These are phyloP conservation scores for Mortierella hygrophila DNA, from an alignment of 192 early-diverging fungal genomes.

Conservation along the genomic window DNA sequence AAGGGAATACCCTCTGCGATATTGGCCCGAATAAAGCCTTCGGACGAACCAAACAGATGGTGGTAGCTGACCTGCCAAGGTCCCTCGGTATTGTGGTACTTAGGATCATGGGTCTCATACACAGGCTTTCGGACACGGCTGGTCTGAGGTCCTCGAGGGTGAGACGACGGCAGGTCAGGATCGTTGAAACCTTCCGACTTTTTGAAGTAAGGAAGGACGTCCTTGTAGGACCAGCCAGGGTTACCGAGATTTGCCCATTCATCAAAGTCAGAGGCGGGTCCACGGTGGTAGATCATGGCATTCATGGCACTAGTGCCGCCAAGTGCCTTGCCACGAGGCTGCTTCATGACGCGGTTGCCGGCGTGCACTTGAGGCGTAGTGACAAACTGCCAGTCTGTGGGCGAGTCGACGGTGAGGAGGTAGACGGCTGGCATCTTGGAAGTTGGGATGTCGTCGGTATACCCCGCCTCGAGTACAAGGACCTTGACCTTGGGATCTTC, in stretches of 20 bases:
- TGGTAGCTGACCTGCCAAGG: slow-evolving; percentile 47
- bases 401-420: slow-evolving; percentile 15
- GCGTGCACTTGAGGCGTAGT: slow-evolving; percentile 30
- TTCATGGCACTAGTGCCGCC: slow-evolving; percentile 51
- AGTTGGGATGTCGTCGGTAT: slow-evolving; percentile 27
- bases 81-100: slow-evolving; percentile 32
- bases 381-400: slow-evolving; percentile 30
- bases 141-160: slow-evolving; percentile 33
- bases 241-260: slow-evolving; percentile 38
- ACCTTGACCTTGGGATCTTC: slow-evolving; percentile 47
- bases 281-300: slow-evolving; percentile 53
- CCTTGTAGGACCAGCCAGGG: slow-evolving; percentile 46
- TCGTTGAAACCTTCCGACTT: slow-evolving; percentile 42
- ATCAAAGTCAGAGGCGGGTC: slow-evolving; percentile 44
- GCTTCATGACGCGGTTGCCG: slow-evolving; percentile 18
- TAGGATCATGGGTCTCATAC: slow-evolving; percentile 30
- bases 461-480: slow-evolving; percentile 42
- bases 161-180: slow-evolving; percentile 23
- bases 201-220: slow-evolving; percentile 33
- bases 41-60: slow-evolving; percentile 11
- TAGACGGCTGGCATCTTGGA: slow-evolving; percentile 22
- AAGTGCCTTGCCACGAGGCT: slow-evolving; percentile 47
- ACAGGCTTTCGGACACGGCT: slow-evolving; percentile 17
- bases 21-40: slow-evolving; percentile 28
- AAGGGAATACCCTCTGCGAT: slow-evolving; percentile 29